A percentile compares a stretch with the other conserved stretches of the same genome.
These are phyloP conservation scores for Strigomonas galati DNA, from an alignment of 208 protist genomes.

Conservation along the genomic window DNA sequence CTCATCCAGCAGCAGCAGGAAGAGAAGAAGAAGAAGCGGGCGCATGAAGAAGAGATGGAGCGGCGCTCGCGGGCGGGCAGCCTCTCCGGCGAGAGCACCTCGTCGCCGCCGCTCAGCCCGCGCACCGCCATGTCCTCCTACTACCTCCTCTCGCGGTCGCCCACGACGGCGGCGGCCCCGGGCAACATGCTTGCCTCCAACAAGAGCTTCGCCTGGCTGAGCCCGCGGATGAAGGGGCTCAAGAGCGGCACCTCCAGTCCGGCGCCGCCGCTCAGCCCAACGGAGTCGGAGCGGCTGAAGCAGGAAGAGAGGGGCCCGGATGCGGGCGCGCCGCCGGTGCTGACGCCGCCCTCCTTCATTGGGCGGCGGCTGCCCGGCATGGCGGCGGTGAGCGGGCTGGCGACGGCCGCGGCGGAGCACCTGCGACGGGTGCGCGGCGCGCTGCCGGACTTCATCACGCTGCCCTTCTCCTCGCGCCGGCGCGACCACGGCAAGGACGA, in stretches of 20 bases:
- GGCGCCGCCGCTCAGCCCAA: not conserved
- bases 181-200: not conserved
- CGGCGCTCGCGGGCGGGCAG: too few species aligned
- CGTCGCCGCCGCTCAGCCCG: not conserved
- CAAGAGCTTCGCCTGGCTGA: not conserved
- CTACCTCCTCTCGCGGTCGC: not conserved
- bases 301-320: not conserved
- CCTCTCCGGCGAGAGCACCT: not conserved
- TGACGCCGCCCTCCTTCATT: not conserved
- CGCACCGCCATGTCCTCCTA: not conserved
- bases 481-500: conserved; percentile 1
- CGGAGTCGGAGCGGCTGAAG: not conserved
- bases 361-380: not conserved
- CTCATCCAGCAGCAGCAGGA: conserved; percentile 5
- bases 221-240: not conserved
- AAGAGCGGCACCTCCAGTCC: not conserved
- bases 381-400: not conserved
- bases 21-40: not conserved
- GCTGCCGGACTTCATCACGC: not conserved
- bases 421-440: not conserved
- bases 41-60: not conserved
- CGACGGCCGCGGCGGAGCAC: not conserved
- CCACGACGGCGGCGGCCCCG: not conserved
- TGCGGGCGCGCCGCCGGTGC: not conserved
- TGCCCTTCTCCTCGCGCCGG: not conserved